Base-by-base conservation (phyloP, 2,329 filamentous ascomycete genomes). In the Trichoderma cornu-damae region DNA sequence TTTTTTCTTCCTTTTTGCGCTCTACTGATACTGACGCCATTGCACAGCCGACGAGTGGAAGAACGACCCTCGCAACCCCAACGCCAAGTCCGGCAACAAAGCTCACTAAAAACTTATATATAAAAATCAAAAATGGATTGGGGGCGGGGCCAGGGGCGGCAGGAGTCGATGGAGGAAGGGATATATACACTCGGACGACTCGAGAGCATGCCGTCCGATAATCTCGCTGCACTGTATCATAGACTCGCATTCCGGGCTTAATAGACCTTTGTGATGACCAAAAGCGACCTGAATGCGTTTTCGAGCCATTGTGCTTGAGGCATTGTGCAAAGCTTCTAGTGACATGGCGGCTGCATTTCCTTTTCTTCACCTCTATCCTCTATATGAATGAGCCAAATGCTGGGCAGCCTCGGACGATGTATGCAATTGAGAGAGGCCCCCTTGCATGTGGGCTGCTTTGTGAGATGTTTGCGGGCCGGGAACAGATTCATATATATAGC, bases 31-130 rank as follows among this genome's bases (percentile, higher is more conserved):
- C 68, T 71, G 59, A 71, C 64, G 46, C 59, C 60, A 28, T 59
- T 44, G 24, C 48, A 63, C 67, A 97, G 93, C 85, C 79, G 89
- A 89, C 68, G 90, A 97, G 80, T 96, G 84, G 85, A 95, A 92
- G 86, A 95, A 96, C 81, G 93, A 97, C 78, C 90, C 92, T 65
- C 86, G 92, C 76, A 96, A 96, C 84, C 86, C 85, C 65, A 78
- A 80, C 67, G 75, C 74, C 66, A 81, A 78, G 73, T 65, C 71
- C 57, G 71, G 69, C 59, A 64, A 68, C 59, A 65, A 70, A 46
- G 69, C 68, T 57, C 79, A 82, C 71, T 82, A 80, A 70, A 57
- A n/a, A n/a, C n/a, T n/a, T n/a, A 52, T 46, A 48, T 8, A 35
- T 18, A 42, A 48, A 48, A 20, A 34, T 16, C 4, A 18, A 59